Percentiles rank a stretch among this genome's conserved stretches.
Evolutionary conservation across 805 yeast species (phyloP).

Genomic region (Candida railenensis): DNA sequence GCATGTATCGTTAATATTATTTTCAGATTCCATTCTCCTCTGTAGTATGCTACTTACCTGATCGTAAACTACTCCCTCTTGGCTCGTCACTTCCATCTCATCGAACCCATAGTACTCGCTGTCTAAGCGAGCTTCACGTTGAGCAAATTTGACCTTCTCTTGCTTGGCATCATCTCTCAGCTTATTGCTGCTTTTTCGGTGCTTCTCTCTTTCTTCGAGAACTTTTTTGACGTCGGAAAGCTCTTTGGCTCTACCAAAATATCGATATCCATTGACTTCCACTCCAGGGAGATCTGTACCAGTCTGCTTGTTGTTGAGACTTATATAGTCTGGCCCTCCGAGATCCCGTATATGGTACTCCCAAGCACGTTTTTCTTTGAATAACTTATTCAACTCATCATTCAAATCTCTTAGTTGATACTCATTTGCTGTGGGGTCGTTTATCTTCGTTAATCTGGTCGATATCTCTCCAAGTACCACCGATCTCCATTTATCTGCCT

Average conservation of each 20-base stretch:
- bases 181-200: background rate
- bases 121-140: conserved; percentile 23
- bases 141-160: conserved; percentile 21
- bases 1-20: conserved; percentile 1
- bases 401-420: conserved; percentile 68
- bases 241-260: conserved; percentile 82
- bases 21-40: conserved; percentile 8
- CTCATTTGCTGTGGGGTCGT: conserved; percentile 57
- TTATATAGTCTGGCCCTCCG: conserved; percentile 71
- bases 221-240: conserved; percentile 61
- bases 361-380: conserved; percentile 74
- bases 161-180: conserved; percentile 21
- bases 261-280: conserved; percentile 56
- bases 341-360: conserved; percentile 67
- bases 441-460: conserved; percentile 56
- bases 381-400: conserved; percentile 65
- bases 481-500: conserved; percentile 70
- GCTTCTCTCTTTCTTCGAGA: conserved; percentile 28
- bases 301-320: conserved; percentile 16
- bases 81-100: conserved; percentile 13
- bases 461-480: conserved; percentile 65
- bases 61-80: conserved; percentile 4
- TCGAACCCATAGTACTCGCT: conserved; percentile 44
- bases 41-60: conserved; percentile 13
- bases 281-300: conserved; percentile 13